phyloP scores from a whole-genome alignment of 2,329 filamentous ascomycete species.

The Aspergillus sp. region DNA sequence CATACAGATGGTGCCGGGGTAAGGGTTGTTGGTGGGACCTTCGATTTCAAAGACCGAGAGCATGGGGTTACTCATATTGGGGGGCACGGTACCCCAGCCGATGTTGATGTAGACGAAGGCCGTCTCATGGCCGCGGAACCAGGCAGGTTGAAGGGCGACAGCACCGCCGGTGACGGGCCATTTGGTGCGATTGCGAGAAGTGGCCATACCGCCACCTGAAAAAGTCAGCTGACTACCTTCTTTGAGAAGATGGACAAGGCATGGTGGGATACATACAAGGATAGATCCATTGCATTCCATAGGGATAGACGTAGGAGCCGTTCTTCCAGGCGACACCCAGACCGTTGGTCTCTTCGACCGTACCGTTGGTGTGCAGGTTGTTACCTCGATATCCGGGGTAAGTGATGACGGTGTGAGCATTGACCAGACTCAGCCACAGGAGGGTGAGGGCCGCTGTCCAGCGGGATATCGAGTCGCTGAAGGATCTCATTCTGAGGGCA shows the following conservation, averaged over 20 bases:
- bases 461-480: slow-evolving; percentile 29
- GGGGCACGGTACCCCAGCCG: slow-evolving; percentile 76
- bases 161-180: slow-evolving; percentile 89
- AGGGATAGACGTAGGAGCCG: slow-evolving; percentile 63
- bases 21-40: slow-evolving; percentile 51
- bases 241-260: too few relatives aligned
- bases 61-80: slow-evolving; percentile 86
- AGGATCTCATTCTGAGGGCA: slow-evolving; percentile 27
- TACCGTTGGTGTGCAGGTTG: slow-evolving; percentile 76
- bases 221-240: background rate
- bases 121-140: slow-evolving; percentile 85
- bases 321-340: slow-evolving; percentile 51
- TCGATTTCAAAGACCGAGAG: slow-evolving; percentile 77
- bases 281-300: slow-evolving; percentile 94
- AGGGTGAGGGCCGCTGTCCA: slow-evolving; percentile 34
- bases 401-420: slow-evolving; percentile 73
- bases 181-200: slow-evolving; percentile 79
- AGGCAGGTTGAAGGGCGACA: slow-evolving; percentile 88
- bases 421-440: slow-evolving; percentile 41
- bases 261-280: slow-evolving; percentile 66
- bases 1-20: slow-evolving; percentile 83
- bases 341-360: slow-evolving; percentile 47
- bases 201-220: slow-evolving; percentile 78
- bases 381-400: slow-evolving; percentile 88
- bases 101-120: slow-evolving; percentile 90